Base-by-base conservation (phyloP, 2,329 filamentous ascomycete species). In the Stromatinia cepivora region DNA sequence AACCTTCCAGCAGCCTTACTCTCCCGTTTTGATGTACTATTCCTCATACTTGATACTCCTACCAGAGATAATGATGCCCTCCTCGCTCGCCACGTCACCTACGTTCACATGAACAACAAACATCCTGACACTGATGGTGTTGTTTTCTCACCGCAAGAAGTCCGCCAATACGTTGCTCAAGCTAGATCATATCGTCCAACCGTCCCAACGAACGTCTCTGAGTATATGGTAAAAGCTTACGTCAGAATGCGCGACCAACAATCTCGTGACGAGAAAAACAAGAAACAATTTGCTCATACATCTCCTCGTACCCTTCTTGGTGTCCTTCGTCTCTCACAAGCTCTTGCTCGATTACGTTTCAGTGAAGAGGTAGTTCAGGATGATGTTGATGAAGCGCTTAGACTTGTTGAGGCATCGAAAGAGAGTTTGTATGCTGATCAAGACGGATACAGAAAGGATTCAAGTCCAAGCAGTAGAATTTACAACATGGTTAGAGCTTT, bases 141-240 rank as follows among this genome's bases (percentile, higher is more conserved):
- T n/a, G 87, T 97, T 74, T 97, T 99, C 82, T 89, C 89, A 1
- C 95, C 95, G 0, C 88, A 94, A 74, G 95, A 99, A 81, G 94
- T 99, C 64, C 92, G 95, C 69, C 93, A 97, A 75, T 99, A 97
- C 83, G 92, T 99, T 70, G 94, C 95, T 15, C 92, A 94, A 78
- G 95, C 95, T 1, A 90, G 95, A 66, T 92, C 91, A 22, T 97
- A 90, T 86, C 89, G 94, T 17, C 95, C 95, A 10, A 88, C 90
- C 0, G 92, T 99, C 6, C 93, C 94, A 0, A 91, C 90, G 76
- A 85, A 86, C 9, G 92, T 97, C 4, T 94, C 92, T 0, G 95
- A 99, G 79, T 99, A 99, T 83, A 93, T 99, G 84, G 92, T 97
- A 67, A 95, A 94, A 79, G 96, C 94, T 0, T 99, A 99, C 78